Evolutionary conservation across 306 rosid species (phyloP), one percentile per base, ranked within the genome.

Genomic region (Vigna radiata): DNA sequence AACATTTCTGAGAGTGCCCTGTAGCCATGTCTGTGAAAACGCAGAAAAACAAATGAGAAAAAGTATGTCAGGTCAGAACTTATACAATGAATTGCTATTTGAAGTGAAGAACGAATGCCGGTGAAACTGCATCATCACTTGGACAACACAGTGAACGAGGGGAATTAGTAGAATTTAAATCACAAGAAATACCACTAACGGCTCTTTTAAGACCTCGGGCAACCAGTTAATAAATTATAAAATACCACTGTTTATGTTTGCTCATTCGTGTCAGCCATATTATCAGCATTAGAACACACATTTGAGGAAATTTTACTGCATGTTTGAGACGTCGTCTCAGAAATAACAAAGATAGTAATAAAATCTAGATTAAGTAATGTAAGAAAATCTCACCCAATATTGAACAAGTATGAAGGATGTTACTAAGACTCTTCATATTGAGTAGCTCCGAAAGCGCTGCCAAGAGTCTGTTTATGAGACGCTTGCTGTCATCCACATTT

Each of bases 401-500:
- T 19, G 90, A 90, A 80, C 97, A 89, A 18, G 95, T 92, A 72
- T 90, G 95, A 81, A 82, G 86, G 76, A 82, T 77, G 72, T 82
- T 55, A 67, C 86, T 82, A 18, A 82, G 76, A 72, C 83, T 77
- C 65, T 72, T 82, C 86, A 82, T 82, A 72, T 77, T 77, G 27
- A 82, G 86, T 36, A 82, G 66, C 83, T 65, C 79, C 14, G 86
- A 77, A 56, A 82, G 86, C 6, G 86, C 86, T 6, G 76, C 86
- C 72, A 82, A 49, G 59, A 82, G 86, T 82, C 86, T 77, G 66
- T 82, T 94, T 70, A 92, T 90, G 81, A 92, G 85, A 39, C 96
- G 97, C 88, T 86, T 90, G 79, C 91, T 85, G 75, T 92, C 96
- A 61, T 94, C 93, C 62, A 92, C 92, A 83, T 91, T 92, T 76